Evolutionary conservation across 371 early-diverging fungal genomes (phyloP).

Genomic region (Conidiobolus coronatus): DNA sequence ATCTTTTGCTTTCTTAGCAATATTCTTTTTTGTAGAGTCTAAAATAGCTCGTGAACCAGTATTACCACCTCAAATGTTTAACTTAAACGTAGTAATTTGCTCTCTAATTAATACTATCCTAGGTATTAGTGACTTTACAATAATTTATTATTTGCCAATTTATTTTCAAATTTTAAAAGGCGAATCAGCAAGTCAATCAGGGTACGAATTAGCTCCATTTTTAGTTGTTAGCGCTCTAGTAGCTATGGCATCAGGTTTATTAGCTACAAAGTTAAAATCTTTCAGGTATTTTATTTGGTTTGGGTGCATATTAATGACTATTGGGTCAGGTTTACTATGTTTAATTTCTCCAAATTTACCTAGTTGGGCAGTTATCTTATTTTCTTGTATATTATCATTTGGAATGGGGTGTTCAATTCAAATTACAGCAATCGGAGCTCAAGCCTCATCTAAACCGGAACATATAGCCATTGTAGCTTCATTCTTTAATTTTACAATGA

Average conservation of each 20-base stretch:
- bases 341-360: not conserved
- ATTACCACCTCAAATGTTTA: constrained; percentile 21
- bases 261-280: no score
- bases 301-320: constrained; percentile 14
- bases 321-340: constrained; percentile 13
- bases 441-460: constrained; percentile 16
- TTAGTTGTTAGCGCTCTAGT: no score
- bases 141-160: no score
- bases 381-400: constrained; percentile 11
- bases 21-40: constrained; percentile 31
- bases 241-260: no score
- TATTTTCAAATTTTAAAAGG: no score
- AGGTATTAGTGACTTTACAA: constrained; percentile 16
- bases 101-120: no score
- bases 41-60: constrained; percentile 28
- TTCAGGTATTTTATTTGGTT: constrained; percentile 14
- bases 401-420: constrained; percentile 38
- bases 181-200: no score
- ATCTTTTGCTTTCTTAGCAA: constrained; percentile 37
- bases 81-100: constrained; percentile 12
- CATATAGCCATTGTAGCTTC: constrained; percentile 17
- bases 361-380: not conserved
- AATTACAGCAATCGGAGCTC: constrained; percentile 20
- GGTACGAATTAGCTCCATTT: no score
- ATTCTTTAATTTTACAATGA: constrained; percentile 29